Evolutionary conservation across 1,284 basidiomycete genomes (phyloP).

Genomic region (Takashimella tepidaria): DNA sequence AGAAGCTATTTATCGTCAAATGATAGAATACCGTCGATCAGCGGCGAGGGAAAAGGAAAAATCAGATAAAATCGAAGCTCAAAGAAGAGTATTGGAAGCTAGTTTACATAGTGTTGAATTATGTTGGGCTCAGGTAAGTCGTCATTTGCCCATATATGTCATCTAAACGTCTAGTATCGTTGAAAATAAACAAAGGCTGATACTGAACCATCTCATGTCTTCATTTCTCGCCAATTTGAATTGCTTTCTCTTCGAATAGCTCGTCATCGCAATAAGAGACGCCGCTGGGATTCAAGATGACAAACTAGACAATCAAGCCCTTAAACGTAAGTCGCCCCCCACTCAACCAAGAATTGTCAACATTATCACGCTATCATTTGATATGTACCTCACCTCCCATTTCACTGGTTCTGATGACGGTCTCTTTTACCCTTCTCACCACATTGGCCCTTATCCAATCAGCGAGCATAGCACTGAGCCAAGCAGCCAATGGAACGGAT

Average conservation of each 20-base stretch:
- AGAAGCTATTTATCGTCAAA: constrained; percentile 84
- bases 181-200: no score
- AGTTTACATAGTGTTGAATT: constrained; percentile 73
- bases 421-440: background rate
- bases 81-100: constrained; percentile 68
- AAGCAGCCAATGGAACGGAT: constrained; percentile 7
- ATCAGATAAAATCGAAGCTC: constrained; percentile 67
- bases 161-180: no score
- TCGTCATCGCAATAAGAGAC: constrained; percentile 33
- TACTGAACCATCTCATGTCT: no score
- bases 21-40: constrained; percentile 84
- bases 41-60: constrained; percentile 63
- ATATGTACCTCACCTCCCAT: no score
- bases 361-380: no score
- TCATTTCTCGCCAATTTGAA: no score
- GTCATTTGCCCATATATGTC: no score
- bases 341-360: background rate
- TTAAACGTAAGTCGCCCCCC: constrained; percentile 26
- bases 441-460: no score
- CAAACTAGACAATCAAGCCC: constrained; percentile 12
- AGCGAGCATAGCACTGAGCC: background rate
- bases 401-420: background rate
- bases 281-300: constrained; percentile 24
- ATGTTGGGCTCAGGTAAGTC: constrained; percentile 82
- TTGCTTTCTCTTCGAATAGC: constrained; percentile 49